Conservation (phyloP, 495 filamentous ascomycete genomes). For the Neurospora sp. region DNA sequence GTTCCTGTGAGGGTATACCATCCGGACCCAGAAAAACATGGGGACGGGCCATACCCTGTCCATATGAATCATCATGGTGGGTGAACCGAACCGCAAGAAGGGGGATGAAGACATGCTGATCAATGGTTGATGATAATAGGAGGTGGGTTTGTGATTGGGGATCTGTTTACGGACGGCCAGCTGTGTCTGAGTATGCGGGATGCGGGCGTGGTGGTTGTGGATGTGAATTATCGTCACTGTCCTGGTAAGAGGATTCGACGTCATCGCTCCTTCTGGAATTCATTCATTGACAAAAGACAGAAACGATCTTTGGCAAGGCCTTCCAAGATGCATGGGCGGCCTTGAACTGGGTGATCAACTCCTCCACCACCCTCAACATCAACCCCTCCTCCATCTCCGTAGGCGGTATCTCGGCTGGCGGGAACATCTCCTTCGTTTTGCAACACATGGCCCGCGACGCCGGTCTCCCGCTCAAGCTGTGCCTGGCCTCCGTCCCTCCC, state of each 20-base stretch:
- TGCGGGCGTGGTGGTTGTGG: constrained; percentile 33
- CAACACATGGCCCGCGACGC: constrained; percentile 42
- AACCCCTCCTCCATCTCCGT: constrained; percentile 34
- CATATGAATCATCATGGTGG: constrained; percentile 41
- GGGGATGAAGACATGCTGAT: not conserved
- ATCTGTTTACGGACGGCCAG: constrained; percentile 32
- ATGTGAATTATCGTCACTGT: constrained; percentile 43
- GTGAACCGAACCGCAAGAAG: not conserved
- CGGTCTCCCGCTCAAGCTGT: constrained; percentile 31
- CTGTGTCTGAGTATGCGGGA: constrained; percentile 37
- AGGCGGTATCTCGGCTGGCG: constrained; percentile 43
- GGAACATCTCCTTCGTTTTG: constrained; percentile 33
- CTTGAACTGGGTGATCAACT: constrained; percentile 28
- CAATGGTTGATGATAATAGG: not conserved
- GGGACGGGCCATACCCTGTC: constrained; percentile 35
- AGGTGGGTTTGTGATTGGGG: constrained; percentile 39
- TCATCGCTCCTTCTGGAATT: not conserved
- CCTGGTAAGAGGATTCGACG: constrained; percentile 21
- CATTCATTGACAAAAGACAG: constrained; percentile 6
- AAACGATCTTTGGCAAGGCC: constrained; percentile 36
- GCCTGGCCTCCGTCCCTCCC: constrained; percentile 32
- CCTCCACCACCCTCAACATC: constrained; percentile 30
- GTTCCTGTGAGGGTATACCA: constrained; percentile 36
- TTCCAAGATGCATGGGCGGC: constrained; percentile 39
- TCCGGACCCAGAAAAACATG: constrained; percentile 25